Conservation (phyloP, 1,284 basidiomycete genomes). For the Fistulinella cinereoalba region DNA sequence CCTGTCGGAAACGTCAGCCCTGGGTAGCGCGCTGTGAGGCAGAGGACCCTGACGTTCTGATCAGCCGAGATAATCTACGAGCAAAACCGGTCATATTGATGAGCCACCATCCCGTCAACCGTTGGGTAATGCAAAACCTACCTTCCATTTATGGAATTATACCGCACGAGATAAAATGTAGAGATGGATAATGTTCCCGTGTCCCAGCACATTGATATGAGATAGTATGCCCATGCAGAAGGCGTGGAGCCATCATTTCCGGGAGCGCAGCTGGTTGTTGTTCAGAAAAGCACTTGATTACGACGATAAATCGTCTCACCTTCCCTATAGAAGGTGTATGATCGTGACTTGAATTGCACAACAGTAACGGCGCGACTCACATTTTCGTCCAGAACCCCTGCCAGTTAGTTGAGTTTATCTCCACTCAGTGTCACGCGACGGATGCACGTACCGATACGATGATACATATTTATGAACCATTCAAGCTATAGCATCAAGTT, state of each 20-base stretch:
- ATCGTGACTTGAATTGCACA: too few species aligned
- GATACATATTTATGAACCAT: conserved; percentile 33
- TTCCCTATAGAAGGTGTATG: conserved; percentile 30
- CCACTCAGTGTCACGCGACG: background rate
- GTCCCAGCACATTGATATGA: conserved; percentile 41
- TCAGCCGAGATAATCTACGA: conserved; percentile 26
- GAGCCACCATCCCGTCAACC: too few species aligned
- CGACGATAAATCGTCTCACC: conserved; percentile 13
- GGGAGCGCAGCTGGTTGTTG: conserved; percentile 34
- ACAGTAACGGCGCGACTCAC: conserved; percentile 19
- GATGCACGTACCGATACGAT: conserved; percentile 24
- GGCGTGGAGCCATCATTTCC: conserved; percentile 26
- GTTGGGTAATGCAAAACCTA: conserved; percentile 8
- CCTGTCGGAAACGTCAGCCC: conserved; percentile 14
- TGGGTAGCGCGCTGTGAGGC: background rate
- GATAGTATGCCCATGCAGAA: conserved; percentile 43
- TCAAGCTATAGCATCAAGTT: conserved; percentile 17
- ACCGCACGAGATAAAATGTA: conserved; percentile 32
- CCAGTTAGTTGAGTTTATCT: conserved; percentile 7
- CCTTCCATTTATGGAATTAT: conserved; percentile 28
- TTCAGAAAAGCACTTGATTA: background rate
- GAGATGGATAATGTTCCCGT: conserved; percentile 36
- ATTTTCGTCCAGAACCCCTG: conserved; percentile 18
- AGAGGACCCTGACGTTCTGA: conserved; percentile 29
- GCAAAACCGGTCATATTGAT: conserved; percentile 6